Evolutionary conservation across 1,284 basidiomycete species (phyloP), one percentile per base, ranked within the genome.

Genomic region (Cryptococcus hybrid): DNA sequence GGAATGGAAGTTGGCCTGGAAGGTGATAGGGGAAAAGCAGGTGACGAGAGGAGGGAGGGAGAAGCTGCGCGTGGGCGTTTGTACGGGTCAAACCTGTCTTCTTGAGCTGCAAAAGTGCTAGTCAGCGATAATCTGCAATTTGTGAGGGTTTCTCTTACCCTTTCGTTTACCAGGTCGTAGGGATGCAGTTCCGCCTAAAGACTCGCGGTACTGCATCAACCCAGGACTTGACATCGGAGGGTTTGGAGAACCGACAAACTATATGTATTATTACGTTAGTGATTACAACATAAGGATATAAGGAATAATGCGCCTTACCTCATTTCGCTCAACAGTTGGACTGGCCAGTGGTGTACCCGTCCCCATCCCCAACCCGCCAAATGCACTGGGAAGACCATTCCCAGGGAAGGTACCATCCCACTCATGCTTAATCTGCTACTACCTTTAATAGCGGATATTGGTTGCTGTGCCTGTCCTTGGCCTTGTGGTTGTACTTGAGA

Each of bases 31-130:
- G 75, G 73, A 1, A 70, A 73, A 44, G 72, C 59, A 1, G 72
- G 68, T 37, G 64, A 65, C 5, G 66, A 54, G 6, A 60, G 63
- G 12, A 69, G 56, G 3, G 72, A 73, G 0, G 75, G 75, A 3
- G 75, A 77, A 1, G 68, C 60, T 2, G 70, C 75, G 1, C 75
- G 62, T 6, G 71, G 70, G 3, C 75, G 65, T 61, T 77, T 77
- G 63, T 77, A 77, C 6, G 73, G 75, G 57, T 77, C 75, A 57
- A 74, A 77, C 8, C 75, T 66, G 57, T 77, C 75, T 18, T 76
- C 75, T 8, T 36, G n/a, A 30, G 39, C 37, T 39, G 36, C 6
- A 6, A 40, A 36, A 12, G n/a, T 12, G 42, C 38, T 1, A 43
- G 2, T 47, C 44, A 40, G 51, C 39, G 5, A 38, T 9, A 36